Evolutionary conservation across 2,329 filamentous ascomycete species (phyloP), one percentile per base, ranked within the genome.

Genomic region (Didymella exigua): DNA sequence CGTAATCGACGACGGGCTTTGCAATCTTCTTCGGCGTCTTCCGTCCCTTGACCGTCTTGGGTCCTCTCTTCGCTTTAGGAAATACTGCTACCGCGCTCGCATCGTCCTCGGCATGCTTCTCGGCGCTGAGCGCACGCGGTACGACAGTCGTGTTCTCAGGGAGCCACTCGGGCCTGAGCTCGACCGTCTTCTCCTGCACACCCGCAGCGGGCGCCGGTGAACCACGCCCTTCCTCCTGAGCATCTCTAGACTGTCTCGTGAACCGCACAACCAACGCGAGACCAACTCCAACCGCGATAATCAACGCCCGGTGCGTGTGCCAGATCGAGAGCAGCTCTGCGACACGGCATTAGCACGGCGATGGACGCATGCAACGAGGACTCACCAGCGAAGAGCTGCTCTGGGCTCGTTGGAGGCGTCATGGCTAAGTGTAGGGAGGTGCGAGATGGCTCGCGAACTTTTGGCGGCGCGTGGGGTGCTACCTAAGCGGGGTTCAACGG

Each of bases 31-130:
- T 70, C 2, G 53, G 56, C 34, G 31, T 47, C 51, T 70, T 72
- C 49, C 63, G 75, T 8, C 75, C 75, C 31, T 70, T 73, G 4
- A 78, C 73, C 14, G 65, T 76, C 60, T 75, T 77, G 11, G 76
- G 75, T 0, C 57, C 67, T 37, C 65, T 72, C 49, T 62, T 75
- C 10, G 44, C 45, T 47, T 70, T 73, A 10, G 58, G 58, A 16
- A 63, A 45, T n/a, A 60, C 51, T 26, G 42, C 60, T 18, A 63
- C 59, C 10, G 59, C 58, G 11, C 49, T 58, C 27, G 61, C 62
- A 27, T 64, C 54, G 9, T 71, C 68, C 44, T 74, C 69, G 2
- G 66, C 66, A 54, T 71, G 68, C 29, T 68, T 65, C 16, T 74
- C 70, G 21, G 67, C 45, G 27, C 68, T 68, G 34, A 71, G 46